Evolutionary conservation across 2,329 filamentous ascomycete species (phyloP), one percentile per base, ranked within the genome.

Genomic region (Cladosporium austrohemisphaericum): DNA sequence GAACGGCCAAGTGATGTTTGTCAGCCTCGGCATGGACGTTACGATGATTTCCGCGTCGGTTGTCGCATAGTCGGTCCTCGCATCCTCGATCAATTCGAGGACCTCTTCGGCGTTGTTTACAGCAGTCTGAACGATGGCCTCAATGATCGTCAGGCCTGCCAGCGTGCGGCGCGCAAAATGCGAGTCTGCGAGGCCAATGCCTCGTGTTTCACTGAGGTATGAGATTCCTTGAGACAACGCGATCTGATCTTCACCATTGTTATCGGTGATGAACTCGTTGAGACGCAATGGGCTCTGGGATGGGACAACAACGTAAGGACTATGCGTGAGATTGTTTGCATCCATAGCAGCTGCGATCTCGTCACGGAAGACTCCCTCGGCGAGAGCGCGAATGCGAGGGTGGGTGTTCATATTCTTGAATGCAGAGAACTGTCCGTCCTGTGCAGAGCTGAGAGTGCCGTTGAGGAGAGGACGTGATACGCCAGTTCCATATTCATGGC

Each of bases 391-490:
- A 37, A 69, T 68, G 1, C 47, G 40, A 0, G 56, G 49, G 18
- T 68, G 57, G 29, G 68, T 68, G 54, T 69, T 68, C 10, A 67
- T 53, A 45, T 68, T 68, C 57, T 64, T 65, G 9, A 65, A 65
- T 6, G 64, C 64, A 23, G 63, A 64, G 52, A 60, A 65, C 55
- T 67, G 62, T 22, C 58, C 66, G 40, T 68, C 66, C 19, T 45
- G 41, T 5, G 41, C 31, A 35, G 41, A 14, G 7, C 35, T 8
- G 32, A 35, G 32, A 16, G 32, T 35, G 9, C 10, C 16, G 16
- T 35, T 35, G 32, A 40, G 10, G 13, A 40, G 36, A 3, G 55
- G 54, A 26, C 61, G 55, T 26, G 11, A n/a, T n/a, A n/a, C n/a
- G n/a, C n/a, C n/a, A 0, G 57, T 61, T 2, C 54, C 61, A 43